Conservation (phyloP, 805 yeast species). For the Suhomyces vadensis region DNA sequence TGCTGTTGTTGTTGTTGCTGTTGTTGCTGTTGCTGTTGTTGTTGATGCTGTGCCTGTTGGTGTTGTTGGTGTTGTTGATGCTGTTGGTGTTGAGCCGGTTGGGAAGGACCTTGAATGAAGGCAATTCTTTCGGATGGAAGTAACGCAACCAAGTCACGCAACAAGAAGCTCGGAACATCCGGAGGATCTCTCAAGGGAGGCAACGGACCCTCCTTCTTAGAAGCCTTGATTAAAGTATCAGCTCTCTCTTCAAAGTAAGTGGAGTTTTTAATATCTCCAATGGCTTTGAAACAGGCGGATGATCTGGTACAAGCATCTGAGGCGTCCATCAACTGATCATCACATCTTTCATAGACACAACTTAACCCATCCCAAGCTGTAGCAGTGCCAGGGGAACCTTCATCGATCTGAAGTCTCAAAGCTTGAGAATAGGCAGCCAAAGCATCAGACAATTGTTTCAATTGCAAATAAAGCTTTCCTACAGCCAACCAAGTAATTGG, state of each 20-base stretch:
- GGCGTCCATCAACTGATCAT: constrained; percentile 59
- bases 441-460: constrained; percentile 65
- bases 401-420: constrained; percentile 50
- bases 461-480: constrained; percentile 58
- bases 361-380: constrained; percentile 67
- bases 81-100: constrained; percentile 7
- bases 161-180: constrained; percentile 44
- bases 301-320: constrained; percentile 59
- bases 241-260: constrained; percentile 46
- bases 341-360: constrained; percentile 64
- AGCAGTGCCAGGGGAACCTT: constrained; percentile 48
- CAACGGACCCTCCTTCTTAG: constrained; percentile 44
- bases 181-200: constrained; percentile 49
- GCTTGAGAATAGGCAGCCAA: constrained; percentile 70
- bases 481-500: constrained; percentile 70
- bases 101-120: constrained; percentile 29
- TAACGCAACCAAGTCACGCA: constrained; percentile 45
- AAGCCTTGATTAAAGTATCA: constrained; percentile 41
- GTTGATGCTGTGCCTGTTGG: constrained; percentile 6
- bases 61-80: constrained; percentile 2
- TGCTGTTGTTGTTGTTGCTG: constrained; percentile 6
- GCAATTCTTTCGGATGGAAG: constrained; percentile 44
- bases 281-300: constrained; percentile 48
- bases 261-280: constrained; percentile 47
- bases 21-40: constrained; percentile 1